These are phyloP conservation scores for Brassica hybrid DNA, from an alignment of 441 rosid species.

Conservation along the genomic window DNA sequence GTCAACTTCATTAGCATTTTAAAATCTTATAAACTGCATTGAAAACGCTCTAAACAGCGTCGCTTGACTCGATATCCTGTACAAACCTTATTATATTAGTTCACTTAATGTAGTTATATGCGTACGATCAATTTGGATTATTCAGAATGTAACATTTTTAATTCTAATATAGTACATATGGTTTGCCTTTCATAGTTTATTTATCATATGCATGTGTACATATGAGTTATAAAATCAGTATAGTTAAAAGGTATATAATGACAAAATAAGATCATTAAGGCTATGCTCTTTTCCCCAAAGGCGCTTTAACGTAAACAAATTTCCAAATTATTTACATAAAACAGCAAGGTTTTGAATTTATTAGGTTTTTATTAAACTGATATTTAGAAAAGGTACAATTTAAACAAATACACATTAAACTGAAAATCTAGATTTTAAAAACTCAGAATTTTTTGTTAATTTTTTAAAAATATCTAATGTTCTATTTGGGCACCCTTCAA, in stretches of 20 bases:
- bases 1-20: conserved; percentile 31
- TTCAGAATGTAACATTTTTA: neutral
- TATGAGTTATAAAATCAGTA: too few species aligned
- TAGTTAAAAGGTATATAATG: neutral
- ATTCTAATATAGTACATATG: neutral
- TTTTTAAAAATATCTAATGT: neutral
- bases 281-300: neutral
- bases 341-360: neutral
- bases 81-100: conserved; percentile 5
- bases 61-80: conserved; percentile 12
- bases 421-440: neutral
- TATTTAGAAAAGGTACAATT: neutral
- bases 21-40: neutral
- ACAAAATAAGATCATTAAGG: conserved; percentile 4
- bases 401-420: neutral
- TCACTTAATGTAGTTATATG: conserved; percentile 1
- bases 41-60: too few species aligned
- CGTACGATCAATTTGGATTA: neutral
- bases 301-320: neutral
- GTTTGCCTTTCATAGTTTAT: neutral
- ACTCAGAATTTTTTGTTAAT: too few species aligned
- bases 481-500: neutral
- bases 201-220: too few species aligned
- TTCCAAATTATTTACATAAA: neutral
- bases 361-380: neutral